Base-by-base conservation (phyloP, 129 eudicot genomes). In the Rutidosis leptorrhynchoides region DNA sequence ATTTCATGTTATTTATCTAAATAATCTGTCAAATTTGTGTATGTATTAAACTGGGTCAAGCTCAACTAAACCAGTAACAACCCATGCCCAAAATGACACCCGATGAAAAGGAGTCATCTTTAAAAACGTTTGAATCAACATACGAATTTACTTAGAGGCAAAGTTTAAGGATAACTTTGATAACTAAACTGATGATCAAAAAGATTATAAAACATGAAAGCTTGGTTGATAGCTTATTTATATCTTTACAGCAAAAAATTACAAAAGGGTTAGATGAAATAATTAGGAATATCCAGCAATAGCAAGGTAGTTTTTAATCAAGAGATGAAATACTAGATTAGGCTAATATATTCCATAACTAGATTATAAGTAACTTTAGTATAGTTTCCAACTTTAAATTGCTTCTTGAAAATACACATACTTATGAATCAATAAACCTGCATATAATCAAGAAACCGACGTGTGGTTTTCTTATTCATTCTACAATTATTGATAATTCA, bases 261-360 rank as follows among this genome's bases (percentile, higher is more conserved):
- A 11, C 11, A 10, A 10, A 40, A 11, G 46, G 46, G 46, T 10
- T 2, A 14, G 46, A 40, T 40, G 46, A 40, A n/a, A 40, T 10
- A 10, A 40, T 10, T 40, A 15, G 12, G 46, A 16, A 40, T 40
- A 40, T 11, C 16, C 46, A 40, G n/a, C 11, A 11, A 15, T 40
- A 40, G 46, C 46, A 40, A 40, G n/a, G 46, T 40, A 40, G 46
- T 16, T 40, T 40, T 40, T 40, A 40, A 40, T 40, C 46, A 40
- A 60, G 48, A 10, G 26, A 32, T 23, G 48, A 19, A 11, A 62
- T 60, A 29, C n/a, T 60, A 14, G 33, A 60, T 17, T 60, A 60
- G 65, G 65, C 40, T 32, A 14, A 67, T 17, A n/a, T 16, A 21
- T 52, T 53, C 17, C 6, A 67, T 67, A 32, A 53, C n/a, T 33